Conservation (phyloP, 257 asterid species). For the Lantana camara region DNA sequence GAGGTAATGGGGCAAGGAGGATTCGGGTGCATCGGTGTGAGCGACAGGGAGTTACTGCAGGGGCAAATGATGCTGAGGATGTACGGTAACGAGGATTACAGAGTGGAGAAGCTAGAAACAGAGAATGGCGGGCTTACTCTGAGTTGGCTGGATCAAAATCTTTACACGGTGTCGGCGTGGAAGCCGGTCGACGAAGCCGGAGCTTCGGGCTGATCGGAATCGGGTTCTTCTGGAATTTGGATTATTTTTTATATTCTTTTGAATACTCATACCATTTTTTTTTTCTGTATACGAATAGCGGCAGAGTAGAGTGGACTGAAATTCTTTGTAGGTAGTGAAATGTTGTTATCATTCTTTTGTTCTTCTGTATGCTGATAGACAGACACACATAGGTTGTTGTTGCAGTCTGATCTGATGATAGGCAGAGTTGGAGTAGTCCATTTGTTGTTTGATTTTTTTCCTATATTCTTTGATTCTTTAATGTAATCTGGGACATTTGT, state of each 20-base stretch:
- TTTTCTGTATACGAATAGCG: conserved; percentile 5
- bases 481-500: conserved; percentile 4
- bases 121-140: conserved; percentile 42
- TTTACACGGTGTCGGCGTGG: conserved; percentile 80
- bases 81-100: conserved; percentile 50
- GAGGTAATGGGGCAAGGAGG: conserved; percentile 73
- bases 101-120: conserved; percentile 43
- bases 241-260: conserved; percentile 20
- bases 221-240: background rate
- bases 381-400: no score
- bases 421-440: conserved; percentile 14
- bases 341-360: conserved; percentile 60
- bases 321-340: conserved; percentile 58
- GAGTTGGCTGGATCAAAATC: conserved; percentile 80
- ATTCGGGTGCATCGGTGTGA: conserved; percentile 45
- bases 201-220: background rate
- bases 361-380: conserved; percentile 60
- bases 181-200: conserved; percentile 54
- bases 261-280: background rate
- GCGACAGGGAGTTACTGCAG: conserved; percentile 71
- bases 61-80: conserved; percentile 80
- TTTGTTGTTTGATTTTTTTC: conserved; percentile 17
- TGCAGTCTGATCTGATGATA: background rate
- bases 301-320: conserved; percentile 11
- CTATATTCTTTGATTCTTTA: conserved; percentile 39